Percentiles rank a stretch among this genome's conserved stretches.
Evolutionary conservation across 306 rosid genomes (phyloP).

Genomic region (Dryas octopetala): DNA sequence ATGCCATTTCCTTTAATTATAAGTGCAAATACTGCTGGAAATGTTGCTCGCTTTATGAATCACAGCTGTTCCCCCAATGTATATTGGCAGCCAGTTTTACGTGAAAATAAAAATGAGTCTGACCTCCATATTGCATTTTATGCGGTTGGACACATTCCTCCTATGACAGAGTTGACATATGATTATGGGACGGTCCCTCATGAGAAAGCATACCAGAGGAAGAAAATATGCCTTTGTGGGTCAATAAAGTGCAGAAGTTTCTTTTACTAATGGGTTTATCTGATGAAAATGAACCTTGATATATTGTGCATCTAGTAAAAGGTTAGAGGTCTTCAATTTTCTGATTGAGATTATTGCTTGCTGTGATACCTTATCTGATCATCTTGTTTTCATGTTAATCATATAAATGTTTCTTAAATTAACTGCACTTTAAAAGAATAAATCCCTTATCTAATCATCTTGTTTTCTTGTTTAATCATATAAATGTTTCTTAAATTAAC

Average conservation of each 20-base stretch:
- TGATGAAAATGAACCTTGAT: conserved; percentile 19
- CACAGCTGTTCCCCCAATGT: conserved; percentile 93
- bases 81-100: conserved; percentile 70
- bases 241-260: conserved; percentile 67
- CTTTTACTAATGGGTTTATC: conserved; percentile 49
- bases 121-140: conserved; percentile 77
- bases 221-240: conserved; percentile 81
- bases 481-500: no score
- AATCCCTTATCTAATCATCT: no score
- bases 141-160: conserved; percentile 76
- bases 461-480: no score
- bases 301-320: conserved; percentile 28
- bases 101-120: conserved; percentile 55
- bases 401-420: neutral
- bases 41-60: conserved; percentile 94
- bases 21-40: conserved; percentile 69
- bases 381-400: neutral
- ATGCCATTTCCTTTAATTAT: conserved; percentile 68
- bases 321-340: conserved; percentile 45
- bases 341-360: conserved; percentile 16
- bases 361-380: neutral
- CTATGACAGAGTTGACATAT: conserved; percentile 85
- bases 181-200: conserved; percentile 72
- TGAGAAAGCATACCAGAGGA: conserved; percentile 58
- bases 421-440: neutral